A percentile compares a stretch with the other conserved stretches of the same genome.
Evolutionary conservation across 331 rosid species (phyloP).

Genomic region (Acacia pycnantha): DNA sequence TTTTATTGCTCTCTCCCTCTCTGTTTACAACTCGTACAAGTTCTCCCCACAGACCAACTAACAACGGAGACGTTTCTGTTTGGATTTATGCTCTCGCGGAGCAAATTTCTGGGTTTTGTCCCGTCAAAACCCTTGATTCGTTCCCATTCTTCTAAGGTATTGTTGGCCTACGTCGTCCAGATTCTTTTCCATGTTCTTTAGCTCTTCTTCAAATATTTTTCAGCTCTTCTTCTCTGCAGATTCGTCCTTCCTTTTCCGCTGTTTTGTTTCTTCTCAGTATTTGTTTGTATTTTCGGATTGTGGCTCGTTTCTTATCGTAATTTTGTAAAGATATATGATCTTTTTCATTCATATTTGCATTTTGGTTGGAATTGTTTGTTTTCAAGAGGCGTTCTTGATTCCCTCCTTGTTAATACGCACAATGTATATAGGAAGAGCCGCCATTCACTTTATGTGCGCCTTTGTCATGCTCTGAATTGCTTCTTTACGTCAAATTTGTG

Average conservation of each 20-base stretch:
- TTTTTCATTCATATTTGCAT: slow-evolving; percentile 25
- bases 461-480: slow-evolving; percentile 2
- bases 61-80: slow-evolving; percentile 39
- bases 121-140: slow-evolving; percentile 57
- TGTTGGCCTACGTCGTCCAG: neutral
- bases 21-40: slow-evolving; percentile 46
- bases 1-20: neutral
- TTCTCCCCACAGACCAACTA: slow-evolving; percentile 47
- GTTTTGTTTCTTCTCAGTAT: slow-evolving; percentile 22
- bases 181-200: slow-evolving; percentile 22
- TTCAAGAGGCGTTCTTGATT: slow-evolving; percentile 23
- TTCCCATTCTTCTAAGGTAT: slow-evolving; percentile 46
- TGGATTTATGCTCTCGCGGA: slow-evolving; percentile 44
- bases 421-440: slow-evolving; percentile 37
- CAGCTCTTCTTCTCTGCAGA: slow-evolving; percentile 37
- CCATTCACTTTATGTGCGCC: slow-evolving; percentile 23
- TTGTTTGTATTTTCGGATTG: slow-evolving; percentile 4
- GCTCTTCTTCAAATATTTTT: neutral
- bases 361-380: slow-evolving; percentile 22
- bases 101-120: slow-evolving; percentile 36
- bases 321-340: slow-evolving; percentile 23
- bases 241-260: slow-evolving; percentile 42
- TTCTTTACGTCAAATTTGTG: slow-evolving; percentile 17
- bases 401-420: slow-evolving; percentile 35
- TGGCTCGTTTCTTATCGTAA: slow-evolving; percentile 23